Evolutionary conservation across 345 rosid genomes (phyloP).

Genomic region (Heritiera littoralis): DNA sequence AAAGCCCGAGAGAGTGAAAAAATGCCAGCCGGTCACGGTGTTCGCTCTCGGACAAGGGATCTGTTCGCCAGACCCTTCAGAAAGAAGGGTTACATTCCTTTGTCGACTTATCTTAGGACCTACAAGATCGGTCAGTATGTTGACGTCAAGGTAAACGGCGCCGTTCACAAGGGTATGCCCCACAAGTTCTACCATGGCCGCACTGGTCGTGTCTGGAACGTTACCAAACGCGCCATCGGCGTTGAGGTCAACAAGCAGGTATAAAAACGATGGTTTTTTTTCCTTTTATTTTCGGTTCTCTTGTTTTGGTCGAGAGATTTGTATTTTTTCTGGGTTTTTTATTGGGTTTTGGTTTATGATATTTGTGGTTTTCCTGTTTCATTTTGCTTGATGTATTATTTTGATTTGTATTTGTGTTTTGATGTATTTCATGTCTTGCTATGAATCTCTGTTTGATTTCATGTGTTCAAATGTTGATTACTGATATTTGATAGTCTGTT

Average conservation of each 20-base stretch:
- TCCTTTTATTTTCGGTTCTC: background rate
- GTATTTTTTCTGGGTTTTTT: background rate
- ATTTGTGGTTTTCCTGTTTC: background rate
- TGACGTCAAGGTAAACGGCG: slow-evolving; percentile 75
- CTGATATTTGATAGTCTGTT: background rate
- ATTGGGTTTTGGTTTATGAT: background rate
- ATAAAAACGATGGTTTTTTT: background rate
- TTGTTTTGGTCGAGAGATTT: background rate
- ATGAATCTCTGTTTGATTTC: background rate
- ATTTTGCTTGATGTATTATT: background rate
- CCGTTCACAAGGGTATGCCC: slow-evolving; percentile 84
- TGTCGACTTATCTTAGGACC: slow-evolving; percentile 63
- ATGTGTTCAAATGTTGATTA: background rate
- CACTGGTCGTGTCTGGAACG: slow-evolving; percentile 79
- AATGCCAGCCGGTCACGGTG: slow-evolving; percentile 81
- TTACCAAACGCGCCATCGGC: slow-evolving; percentile 78
- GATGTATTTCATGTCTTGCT: background rate
- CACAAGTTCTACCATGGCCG: slow-evolving; percentile 87
- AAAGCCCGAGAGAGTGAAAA: slow-evolving; percentile 12
- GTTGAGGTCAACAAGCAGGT: slow-evolving; percentile 84
- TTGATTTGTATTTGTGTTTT: background rate
- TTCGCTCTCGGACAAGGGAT: slow-evolving; percentile 64
- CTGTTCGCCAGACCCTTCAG: slow-evolving; percentile 67
- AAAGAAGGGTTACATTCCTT: slow-evolving; percentile 76
- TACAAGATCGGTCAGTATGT: slow-evolving; percentile 70